Evolutionary conservation across 73 alveolate species (phyloP), one percentile per base, ranked within the genome.

Genomic region (Stentor coeruleus): DNA sequence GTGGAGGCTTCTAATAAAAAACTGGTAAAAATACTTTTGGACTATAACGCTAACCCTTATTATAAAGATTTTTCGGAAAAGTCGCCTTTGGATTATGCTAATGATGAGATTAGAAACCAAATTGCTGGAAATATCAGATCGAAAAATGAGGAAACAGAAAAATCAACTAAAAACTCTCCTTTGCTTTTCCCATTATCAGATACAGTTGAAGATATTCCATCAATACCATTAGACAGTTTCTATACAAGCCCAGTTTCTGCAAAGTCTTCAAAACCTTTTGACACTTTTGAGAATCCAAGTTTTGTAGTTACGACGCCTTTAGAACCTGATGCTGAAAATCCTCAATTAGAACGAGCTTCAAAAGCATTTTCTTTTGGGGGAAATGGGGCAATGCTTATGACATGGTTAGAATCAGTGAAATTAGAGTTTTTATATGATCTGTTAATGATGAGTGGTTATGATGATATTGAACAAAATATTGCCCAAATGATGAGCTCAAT

Each of bases 201-300:
- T 15, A 20, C 36, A 20, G 79, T 66, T 31, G 79, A 66, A 20
- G 33, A 26, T 15, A 66, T 66, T 66, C 79, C 79, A 28, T 66
- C 79, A 66, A 66, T 66, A 1, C 79, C 79, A 28, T 66, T 66
- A 66, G 79, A 66, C n/a, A 20, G 40, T 40, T 66, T 66, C 37
- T 20, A 20, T 28, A 20, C 20, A 28, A 66, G 79, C 39, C 79
- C 79, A 2, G n/a, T 20, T n/a, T n/a, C n/a, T n/a, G n/a, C n/a
- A 1, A 66, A 66, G 14, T 20, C n/a, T 40, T 28, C n/a, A 1
- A 6, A 11, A 11, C 20, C 20, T 11, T 49, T 49, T 20, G 66
- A 49, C 28, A 49, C 6, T 20, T 49, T 49, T 20, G 66, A 49
- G 20, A 49, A 49, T 11, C 66, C 6, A 49, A 11, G 66, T 20